Base-by-base conservation (phyloP, 2,329 filamentous ascomycete species). In the Xylaria sp. region DNA sequence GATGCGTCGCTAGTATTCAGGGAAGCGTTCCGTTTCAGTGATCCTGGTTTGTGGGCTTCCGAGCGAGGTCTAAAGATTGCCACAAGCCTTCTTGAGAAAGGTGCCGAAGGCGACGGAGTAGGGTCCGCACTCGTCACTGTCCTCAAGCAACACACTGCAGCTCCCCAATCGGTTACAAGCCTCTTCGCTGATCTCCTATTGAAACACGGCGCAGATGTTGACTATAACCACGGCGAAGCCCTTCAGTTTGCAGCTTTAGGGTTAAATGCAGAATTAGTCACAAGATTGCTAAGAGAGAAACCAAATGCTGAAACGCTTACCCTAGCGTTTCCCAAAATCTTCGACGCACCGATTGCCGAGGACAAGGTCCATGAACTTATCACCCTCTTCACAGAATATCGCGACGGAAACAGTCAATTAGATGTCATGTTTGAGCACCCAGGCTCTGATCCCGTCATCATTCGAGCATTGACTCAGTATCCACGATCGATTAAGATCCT, bases 401-500 rank as follows among this genome's bases (percentile, higher is more conserved):
- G 79, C 6, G 76, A 82, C 2, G 82, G 77, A 1, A 78, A 81
- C 35, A 76, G 77, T 3, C 74, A 79, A 1, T 72, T 87, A n/a
- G 84, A 87, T 64, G 79, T 81, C 29, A 78, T 84, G 74, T 78
- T 78, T 40, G 70, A 72, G 2, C 73, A 79, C 52, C 76, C 77
- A 2, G 77, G 75, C 3, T 78, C 73, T 2, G 75, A 79, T 40
- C 83, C 82, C 1, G 76, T 86, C 17, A 68, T 87, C 3, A 78
- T 86, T 60, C 79, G 79, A 31, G 85, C 85, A 2, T 71, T 88
- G 15, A 75, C 77, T 1, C 80, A 80, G 43, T 87, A 85, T 66
- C 86, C 86, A 0, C 78, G 83, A 7, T 87, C 83, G 1, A 75
- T 76, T 1, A 79, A 73, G 33, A 78, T 88, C n/a, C 67, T 87